phyloP scores from a whole-genome alignment of 2,329 filamentous ascomycete genomes.

The Trichoderma oligosporum region DNA sequence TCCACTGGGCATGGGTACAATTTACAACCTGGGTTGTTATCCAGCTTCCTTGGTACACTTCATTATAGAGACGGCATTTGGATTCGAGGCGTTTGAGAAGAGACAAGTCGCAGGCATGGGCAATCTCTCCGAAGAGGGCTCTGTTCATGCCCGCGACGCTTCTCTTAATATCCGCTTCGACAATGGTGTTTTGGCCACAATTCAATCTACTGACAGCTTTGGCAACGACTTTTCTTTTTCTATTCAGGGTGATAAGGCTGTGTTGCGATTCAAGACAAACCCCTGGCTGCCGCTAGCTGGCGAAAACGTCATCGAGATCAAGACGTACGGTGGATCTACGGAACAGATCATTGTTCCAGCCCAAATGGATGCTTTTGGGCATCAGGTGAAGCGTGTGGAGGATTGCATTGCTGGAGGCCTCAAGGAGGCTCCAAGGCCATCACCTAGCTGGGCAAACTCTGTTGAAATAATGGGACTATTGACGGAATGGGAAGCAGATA shows the following conservation, averaged over 20 bases:
- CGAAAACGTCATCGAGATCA: constrained; percentile 26
- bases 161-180: constrained; percentile 25
- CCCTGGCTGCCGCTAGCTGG: constrained; percentile 29
- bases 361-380: constrained; percentile 26
- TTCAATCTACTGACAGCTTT: constrained; percentile 29
- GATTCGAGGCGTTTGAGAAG: constrained; percentile 22
- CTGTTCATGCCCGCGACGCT: constrained; percentile 25
- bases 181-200: constrained; percentile 25
- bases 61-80: constrained; percentile 26
- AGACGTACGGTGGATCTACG: constrained; percentile 24
- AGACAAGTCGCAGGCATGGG: constrained; percentile 25
- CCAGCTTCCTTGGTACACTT: constrained; percentile 29
- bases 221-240: constrained; percentile 28
- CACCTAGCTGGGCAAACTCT: constrained; percentile 26
- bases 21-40: constrained; percentile 31
- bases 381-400: constrained; percentile 27
- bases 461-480: constrained; percentile 29
- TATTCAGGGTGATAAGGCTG: constrained; percentile 26
- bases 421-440: constrained; percentile 25
- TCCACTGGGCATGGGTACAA: constrained; percentile 29
- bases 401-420: constrained; percentile 22
- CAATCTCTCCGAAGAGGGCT: constrained; percentile 24
- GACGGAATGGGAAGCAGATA: constrained; percentile 27
- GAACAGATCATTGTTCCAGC: constrained; percentile 24
- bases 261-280: constrained; percentile 27